Percentiles rank a stretch among this genome's conserved stretches.
phyloP scores from a whole-genome alignment of 2,329 filamentous ascomycete genomes.

The Fusarium verrucosum region DNA sequence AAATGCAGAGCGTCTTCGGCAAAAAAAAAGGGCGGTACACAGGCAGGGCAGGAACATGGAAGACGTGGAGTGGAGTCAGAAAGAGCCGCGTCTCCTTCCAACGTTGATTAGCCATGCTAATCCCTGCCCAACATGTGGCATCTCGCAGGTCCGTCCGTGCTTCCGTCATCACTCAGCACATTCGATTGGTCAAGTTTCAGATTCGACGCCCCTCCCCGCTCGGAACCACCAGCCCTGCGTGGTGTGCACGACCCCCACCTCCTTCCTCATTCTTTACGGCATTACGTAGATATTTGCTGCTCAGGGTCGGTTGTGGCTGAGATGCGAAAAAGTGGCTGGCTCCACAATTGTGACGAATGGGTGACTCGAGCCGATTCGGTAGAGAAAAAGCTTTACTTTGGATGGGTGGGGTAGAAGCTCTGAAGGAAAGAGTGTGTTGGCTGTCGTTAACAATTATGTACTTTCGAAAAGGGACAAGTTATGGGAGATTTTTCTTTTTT shows the following conservation, averaged over 20 bases:
- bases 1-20: background rate
- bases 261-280: background rate
- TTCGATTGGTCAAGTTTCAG: background rate
- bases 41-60: background rate
- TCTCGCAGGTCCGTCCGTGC: constrained; percentile 36
- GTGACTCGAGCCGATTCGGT: background rate
- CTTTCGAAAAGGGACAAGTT: background rate
- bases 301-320: constrained; percentile 13
- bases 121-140: constrained; percentile 48
- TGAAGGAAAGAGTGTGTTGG: background rate
- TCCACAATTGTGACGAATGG: background rate
- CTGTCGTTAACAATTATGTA: background rate
- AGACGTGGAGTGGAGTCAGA: constrained; percentile 27
- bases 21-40: background rate
- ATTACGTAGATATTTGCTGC: constrained; percentile 20
- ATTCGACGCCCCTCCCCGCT: background rate
- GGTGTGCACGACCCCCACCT: constrained; percentile 5
- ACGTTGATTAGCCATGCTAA: constrained; percentile 16
- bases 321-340: constrained; percentile 5
- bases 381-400: background rate
- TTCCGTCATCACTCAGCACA: background rate
- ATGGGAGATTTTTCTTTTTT: background rate
- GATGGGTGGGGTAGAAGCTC: background rate
- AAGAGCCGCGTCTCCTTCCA: constrained; percentile 39
- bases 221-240: constrained; percentile 35